These are phyloP conservation scores for Arthrocladium fulminans DNA, from an alignment of 2,329 filamentous ascomycete species.

Conservation along the genomic window DNA sequence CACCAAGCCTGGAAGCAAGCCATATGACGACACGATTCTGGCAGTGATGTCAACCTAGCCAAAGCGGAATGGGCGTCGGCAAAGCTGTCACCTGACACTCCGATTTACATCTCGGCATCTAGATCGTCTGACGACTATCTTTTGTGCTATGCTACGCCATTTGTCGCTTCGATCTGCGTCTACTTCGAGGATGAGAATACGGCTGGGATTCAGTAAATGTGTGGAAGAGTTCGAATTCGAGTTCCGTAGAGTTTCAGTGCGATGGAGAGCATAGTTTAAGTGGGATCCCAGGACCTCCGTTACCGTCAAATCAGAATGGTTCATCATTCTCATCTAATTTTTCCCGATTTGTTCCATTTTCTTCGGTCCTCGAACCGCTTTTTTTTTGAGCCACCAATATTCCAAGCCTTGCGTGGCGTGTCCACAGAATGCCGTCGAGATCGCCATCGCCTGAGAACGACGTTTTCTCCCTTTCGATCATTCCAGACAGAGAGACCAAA, in stretches of 20 bases:
- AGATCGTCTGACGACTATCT: neutral
- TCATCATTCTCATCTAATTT: no score
- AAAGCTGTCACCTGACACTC: neutral
- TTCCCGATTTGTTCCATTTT: no score
- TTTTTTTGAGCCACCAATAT: no score
- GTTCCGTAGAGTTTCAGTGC: no score
- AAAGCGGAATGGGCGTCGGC: neutral
- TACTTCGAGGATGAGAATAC: no score
- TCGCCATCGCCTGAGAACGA: slow-evolving; percentile 25
- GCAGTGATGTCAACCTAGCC: neutral
- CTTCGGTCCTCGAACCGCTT: no score
- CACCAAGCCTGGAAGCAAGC: neutral
- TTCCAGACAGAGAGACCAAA: slow-evolving; percentile 46
- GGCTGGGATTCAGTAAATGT: no score
- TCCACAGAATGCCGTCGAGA: slow-evolving; percentile 15
- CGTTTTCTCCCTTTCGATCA: slow-evolving; percentile 41
- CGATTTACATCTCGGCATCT: neutral
- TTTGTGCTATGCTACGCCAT: neutral
- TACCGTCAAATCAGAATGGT: no score
- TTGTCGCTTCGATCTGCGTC: neutral
- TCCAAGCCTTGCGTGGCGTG: neutral
- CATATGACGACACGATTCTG: neutral
- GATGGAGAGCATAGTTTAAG: no score
- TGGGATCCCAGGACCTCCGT: no score
- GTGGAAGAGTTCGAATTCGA: no score